phyloP scores from a whole-genome alignment of 176 grass and related monocot species.

The Oryza officinalis region DNA sequence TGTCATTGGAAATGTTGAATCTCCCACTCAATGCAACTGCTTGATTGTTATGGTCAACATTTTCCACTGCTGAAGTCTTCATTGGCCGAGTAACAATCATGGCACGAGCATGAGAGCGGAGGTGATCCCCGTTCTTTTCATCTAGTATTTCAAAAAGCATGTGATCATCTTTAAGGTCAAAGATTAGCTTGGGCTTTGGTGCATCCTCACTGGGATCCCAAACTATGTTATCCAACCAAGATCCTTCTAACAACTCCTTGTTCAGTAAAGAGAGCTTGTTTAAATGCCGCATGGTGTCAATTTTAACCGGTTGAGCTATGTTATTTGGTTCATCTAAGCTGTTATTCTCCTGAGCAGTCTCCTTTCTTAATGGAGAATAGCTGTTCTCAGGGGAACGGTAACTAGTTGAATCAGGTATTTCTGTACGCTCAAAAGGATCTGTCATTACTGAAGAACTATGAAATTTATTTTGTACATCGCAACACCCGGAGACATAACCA shows the following conservation, averaged over 20 bases:
- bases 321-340: constrained; percentile 38
- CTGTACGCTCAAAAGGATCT: constrained; percentile 45
- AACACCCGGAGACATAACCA: constrained; percentile 14
- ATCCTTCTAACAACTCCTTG: constrained; percentile 75
- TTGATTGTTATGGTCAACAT: constrained; percentile 58
- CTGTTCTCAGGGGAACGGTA: constrained; percentile 28
- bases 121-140: constrained; percentile 69
- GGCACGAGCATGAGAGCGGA: constrained; percentile 84
- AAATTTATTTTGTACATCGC: constrained; percentile 39
- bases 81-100: constrained; percentile 68
- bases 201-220: constrained; percentile 67
- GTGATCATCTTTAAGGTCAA: constrained; percentile 94
- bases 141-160: constrained; percentile 98
- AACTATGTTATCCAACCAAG: constrained; percentile 89
- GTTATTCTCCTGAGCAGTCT: constrained; percentile 30
- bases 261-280: constrained; percentile 72
- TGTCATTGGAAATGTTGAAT: constrained; percentile 97
- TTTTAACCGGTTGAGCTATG: constrained; percentile 49
- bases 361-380: constrained; percentile 40
- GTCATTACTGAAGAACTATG: constrained; percentile 22
- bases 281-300: constrained; percentile 45
- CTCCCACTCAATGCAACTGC: constrained; percentile 45
- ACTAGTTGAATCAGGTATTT: constrained; percentile 50
- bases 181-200: constrained; percentile 83
- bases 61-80: constrained; percentile 58